Evolutionary conservation across 2,329 filamentous ascomycete genomes (phyloP).

Genomic region (Colletotrichum camelliae): DNA sequence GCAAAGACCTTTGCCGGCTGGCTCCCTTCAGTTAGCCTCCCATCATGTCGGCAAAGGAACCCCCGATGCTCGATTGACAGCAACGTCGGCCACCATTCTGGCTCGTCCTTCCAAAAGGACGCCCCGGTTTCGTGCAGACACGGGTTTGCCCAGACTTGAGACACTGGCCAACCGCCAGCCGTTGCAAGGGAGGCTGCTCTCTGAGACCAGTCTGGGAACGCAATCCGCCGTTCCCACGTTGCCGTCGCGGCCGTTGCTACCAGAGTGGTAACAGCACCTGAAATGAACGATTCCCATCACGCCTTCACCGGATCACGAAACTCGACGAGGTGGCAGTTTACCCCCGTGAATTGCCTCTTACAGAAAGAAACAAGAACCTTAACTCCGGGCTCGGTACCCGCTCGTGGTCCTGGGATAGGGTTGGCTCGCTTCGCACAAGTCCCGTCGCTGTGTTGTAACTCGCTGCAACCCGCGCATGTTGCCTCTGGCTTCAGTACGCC

Average conservation of each 20-base stretch:
- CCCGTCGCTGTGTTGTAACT: background rate
- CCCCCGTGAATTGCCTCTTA: background rate
- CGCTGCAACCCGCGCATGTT: background rate
- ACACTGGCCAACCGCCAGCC: background rate
- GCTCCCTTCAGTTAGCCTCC: background rate
- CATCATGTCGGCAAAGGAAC: background rate
- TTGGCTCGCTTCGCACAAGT: background rate
- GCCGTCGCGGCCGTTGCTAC: background rate
- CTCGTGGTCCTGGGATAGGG: background rate
- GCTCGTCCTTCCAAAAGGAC: background rate
- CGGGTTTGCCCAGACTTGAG: constrained; percentile 16
- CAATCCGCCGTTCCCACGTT: background rate
- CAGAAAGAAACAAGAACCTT: background rate
- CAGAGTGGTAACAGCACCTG: background rate
- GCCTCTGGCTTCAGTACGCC: background rate
- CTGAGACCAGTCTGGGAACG: background rate
- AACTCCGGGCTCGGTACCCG: background rate
- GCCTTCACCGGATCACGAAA: background rate
- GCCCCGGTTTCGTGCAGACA: constrained; percentile 21
- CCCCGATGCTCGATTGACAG: constrained; percentile 3
- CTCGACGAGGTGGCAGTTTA: background rate
- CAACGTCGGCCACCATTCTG: background rate
- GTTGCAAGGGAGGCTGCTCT: background rate
- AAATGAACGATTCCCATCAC: background rate
- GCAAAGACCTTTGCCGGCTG: background rate